Base-by-base conservation (phyloP, 1,284 basidiomycete species). In the Cryptococcus wingfieldii region DNA sequence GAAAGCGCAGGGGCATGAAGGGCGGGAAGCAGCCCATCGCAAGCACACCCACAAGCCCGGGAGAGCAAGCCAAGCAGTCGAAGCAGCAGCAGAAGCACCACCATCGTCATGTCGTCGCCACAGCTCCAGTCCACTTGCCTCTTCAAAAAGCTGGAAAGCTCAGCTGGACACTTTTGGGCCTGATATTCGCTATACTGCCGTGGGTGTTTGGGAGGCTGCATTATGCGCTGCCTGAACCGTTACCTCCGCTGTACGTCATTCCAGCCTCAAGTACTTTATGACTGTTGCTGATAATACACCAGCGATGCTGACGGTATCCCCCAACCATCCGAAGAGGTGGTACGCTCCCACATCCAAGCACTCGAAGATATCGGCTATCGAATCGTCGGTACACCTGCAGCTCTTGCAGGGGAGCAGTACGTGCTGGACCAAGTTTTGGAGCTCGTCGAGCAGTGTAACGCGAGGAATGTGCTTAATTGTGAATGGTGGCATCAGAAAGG, bases 351-450 rank as follows among this genome's bases (percentile, higher is more conserved):
- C 47, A 70, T 77, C 43, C 54, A 56, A 42, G 71, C 64, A 5
- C 71, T 65, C 38, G 90, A 93, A 70, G 84, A 84, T 34, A 90
- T 95, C 57, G 94, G 94, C 4, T 98, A 87, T 77, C 83, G 95
- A 43, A 95, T 90, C 0, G 90, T 96, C 16, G 95, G 95, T 1
- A 95, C 93, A 0, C 81, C 82, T 42, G 89, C 97, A 72, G 92
- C 97, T 77, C 85, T 89, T 0, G 76, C 84, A 28, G 92, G 88
- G 5, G 93, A 97, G 66, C 78, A 82, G 41, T 97, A 92, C 85
- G 86, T 96, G 79, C 70, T 87, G 19, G 75, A 81, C 45, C 82
- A 88, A 65, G 86, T 87, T 2, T 77, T 84, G 55, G 78, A 79
- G 43, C 73, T 91, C 25, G 79, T 83, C 64, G 72, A 75, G 23